A percentile compares a stretch with the other conserved stretches of the same genome.
Evolutionary conservation across 768 basidiomycete genomes (phyloP).

Genomic region (Rhizopogon rudus): DNA sequence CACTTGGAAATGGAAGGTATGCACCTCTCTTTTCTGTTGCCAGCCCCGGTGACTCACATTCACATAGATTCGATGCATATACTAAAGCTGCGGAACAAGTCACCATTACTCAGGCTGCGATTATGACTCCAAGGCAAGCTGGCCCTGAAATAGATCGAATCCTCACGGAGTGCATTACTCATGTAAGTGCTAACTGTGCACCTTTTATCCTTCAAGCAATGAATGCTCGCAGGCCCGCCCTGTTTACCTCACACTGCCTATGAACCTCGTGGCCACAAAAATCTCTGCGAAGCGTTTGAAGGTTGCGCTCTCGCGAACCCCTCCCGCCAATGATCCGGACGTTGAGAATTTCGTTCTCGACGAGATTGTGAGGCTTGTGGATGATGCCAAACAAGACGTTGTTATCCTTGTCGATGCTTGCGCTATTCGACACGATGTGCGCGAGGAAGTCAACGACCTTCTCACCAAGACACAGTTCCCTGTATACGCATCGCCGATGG

Average conservation of each 20-base stretch:
- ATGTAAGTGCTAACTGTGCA: constrained; percentile 23
- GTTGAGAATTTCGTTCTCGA: constrained; percentile 68
- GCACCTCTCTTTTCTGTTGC: background rate
- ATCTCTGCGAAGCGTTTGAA: constrained; percentile 62
- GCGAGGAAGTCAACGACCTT: constrained; percentile 58
- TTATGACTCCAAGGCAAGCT: constrained; percentile 51
- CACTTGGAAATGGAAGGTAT: constrained; percentile 77
- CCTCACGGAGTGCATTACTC: constrained; percentile 61
- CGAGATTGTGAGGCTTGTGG: constrained; percentile 62
- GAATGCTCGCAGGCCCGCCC: constrained; percentile 58
- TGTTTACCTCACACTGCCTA: constrained; percentile 84
- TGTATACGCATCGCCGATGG: constrained; percentile 76
- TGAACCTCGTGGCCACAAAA: constrained; percentile 68
- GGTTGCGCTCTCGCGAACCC: constrained; percentile 46
- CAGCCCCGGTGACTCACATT: background rate
- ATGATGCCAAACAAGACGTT: constrained; percentile 54
- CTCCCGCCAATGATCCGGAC: constrained; percentile 49
- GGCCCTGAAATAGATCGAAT: constrained; percentile 74
- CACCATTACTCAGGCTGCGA: constrained; percentile 58
- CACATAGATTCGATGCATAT: constrained; percentile 74
- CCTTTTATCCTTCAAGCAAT: background rate
- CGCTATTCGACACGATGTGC: constrained; percentile 64
- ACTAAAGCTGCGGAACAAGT: constrained; percentile 70
- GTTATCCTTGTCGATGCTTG: constrained; percentile 83
- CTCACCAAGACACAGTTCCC: constrained; percentile 62